Base-by-base conservation (phyloP, 2,329 filamentous ascomycete genomes). In the Ceratocystis diversiconidia region DNA sequence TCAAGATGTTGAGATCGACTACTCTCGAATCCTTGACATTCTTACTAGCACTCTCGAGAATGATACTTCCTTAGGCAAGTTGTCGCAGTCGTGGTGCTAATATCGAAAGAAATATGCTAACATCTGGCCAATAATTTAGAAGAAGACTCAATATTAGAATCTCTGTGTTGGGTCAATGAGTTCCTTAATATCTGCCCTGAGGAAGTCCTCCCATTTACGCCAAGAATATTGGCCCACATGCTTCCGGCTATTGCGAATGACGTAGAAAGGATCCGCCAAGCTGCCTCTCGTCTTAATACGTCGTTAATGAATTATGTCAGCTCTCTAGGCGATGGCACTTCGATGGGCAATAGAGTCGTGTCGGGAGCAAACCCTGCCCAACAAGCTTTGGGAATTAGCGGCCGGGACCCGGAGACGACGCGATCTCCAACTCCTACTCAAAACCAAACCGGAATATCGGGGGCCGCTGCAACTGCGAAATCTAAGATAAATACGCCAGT, bases 161-260 rank as follows among this genome's bases (percentile, higher is more conserved):
- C 92, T 2, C 79, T 99, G 32, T 85, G 90, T 68, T 99, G 94
- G 94, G 91, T 99, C 69, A 91, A 96, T 70, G 89, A 88, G 67
- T 96, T 99, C 73, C 88, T 99, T 70, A 92, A 97, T 69, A 97
- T 99, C 59, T 96, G 92, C 71, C 92, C 94, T 0, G 94, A 96
- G 73, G 94, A 99, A 72, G 95, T 99, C 3, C 80, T 99, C 52
- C 89, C 89, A 3, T 97, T 97, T 74, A 94, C 95, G 0, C 95
- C 95, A 25, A 89, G 90, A 70, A 86, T 99, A 36, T 78, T 99
- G 55, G 90, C 91, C 1, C 90, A 96, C 72, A 88, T 99, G 65
- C 82, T 99, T 32, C 95, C 94, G 17, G 91, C 92, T 32, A 90
- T 99, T 82, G 92, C 92, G 4, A 95, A 92, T 72, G 89, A 88